Base-by-base conservation (phyloP, 2,329 filamentous ascomycete species). In the Elsinoe fawcettii region DNA sequence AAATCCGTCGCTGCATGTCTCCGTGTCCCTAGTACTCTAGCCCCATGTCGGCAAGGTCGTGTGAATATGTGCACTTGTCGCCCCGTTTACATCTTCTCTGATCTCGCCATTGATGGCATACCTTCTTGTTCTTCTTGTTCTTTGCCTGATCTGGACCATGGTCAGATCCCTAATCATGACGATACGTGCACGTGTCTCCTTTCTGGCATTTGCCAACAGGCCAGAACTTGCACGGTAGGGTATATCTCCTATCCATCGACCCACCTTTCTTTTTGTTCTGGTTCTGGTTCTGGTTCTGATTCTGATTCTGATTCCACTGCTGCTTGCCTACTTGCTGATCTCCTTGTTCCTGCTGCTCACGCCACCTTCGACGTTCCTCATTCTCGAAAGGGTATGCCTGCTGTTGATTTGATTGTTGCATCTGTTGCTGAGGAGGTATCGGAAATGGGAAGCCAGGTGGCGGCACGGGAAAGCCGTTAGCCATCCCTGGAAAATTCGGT, bases 161-260 rank as follows among this genome's bases (percentile, higher is more conserved):
- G 53, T 34, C 53, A 51, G 53, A 61, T 61, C 27, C 27, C 46
- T 39, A 53, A 36, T 77, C 75, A 58, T 79, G 76, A 57, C 74
- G 68, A 64, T 73, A 78, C n/a, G 75, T 78, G 66, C 77, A 79
- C 39, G 75, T 70, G 20, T 75, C 73, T 16, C 77, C 77, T 63
- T 81, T 81, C 58, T 74, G 69, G 64, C 79, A 81, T 62, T 74
- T 76, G 11, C 78, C 78, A 59, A 78, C 73, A 34, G 75, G 70
- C 74, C 74, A 82, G 66, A 77, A 82, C 58, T 74, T 73, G 67
- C 80, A 82, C 8, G 74, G 67, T 57, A 66, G 65, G 3, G 65
- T 69, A 61, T 66, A 70, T 32, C 62, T 60, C 7, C 62, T 64
- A 22, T 67, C 64, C n/a, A 37, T 12, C 34, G 59, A 58, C 16